phyloP scores from a whole-genome alignment of 2,329 filamentous ascomycete genomes.

The Colletotrichum sp. region DNA sequence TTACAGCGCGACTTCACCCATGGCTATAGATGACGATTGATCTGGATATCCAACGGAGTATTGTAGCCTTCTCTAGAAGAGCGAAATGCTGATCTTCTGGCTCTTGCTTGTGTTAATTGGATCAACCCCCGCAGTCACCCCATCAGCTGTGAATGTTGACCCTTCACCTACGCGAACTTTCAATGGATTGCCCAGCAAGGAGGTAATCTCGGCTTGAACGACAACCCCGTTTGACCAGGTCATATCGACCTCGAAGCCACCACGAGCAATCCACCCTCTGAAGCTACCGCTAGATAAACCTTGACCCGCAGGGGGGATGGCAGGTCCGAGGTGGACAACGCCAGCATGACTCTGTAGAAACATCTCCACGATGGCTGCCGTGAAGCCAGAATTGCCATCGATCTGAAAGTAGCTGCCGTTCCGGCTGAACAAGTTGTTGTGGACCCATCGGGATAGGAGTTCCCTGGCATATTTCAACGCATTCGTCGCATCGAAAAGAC shows the following conservation, averaged over 20 bases:
- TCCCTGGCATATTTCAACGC: slow-evolving; percentile 36
- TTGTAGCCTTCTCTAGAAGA: too few species aligned
- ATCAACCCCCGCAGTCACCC: background rate
- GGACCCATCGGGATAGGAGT: slow-evolving; percentile 38
- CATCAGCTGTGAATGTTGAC: background rate
- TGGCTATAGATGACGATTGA: too few species aligned
- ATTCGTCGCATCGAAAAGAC: slow-evolving; percentile 23
- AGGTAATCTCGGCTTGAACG: slow-evolving; percentile 24
- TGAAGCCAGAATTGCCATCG: slow-evolving; percentile 54
- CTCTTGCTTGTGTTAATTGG: background rate
- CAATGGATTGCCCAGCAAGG: slow-evolving; percentile 23
- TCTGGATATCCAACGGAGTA: too few species aligned
- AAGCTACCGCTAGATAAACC: slow-evolving; percentile 14
- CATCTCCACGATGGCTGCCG: slow-evolving; percentile 47
- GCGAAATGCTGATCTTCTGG: background rate
- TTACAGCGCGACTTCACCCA: too few species aligned
- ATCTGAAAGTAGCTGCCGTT: slow-evolving; percentile 43
- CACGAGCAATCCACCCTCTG: slow-evolving; percentile 18
- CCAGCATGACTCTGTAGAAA: slow-evolving; percentile 41
- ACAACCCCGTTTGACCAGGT: slow-evolving; percentile 10
- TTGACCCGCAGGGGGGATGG: slow-evolving; percentile 18
- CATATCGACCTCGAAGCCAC: slow-evolving; percentile 23
- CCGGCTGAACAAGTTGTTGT: slow-evolving; percentile 44
- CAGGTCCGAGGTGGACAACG: slow-evolving; percentile 29
- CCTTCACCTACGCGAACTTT: slow-evolving; percentile 23